Percentiles rank a stretch among this genome's conserved stretches.
Evolutionary conservation across 1,139 yeast genomes (phyloP).

Genomic region (Eremothecium coryli): DNA sequence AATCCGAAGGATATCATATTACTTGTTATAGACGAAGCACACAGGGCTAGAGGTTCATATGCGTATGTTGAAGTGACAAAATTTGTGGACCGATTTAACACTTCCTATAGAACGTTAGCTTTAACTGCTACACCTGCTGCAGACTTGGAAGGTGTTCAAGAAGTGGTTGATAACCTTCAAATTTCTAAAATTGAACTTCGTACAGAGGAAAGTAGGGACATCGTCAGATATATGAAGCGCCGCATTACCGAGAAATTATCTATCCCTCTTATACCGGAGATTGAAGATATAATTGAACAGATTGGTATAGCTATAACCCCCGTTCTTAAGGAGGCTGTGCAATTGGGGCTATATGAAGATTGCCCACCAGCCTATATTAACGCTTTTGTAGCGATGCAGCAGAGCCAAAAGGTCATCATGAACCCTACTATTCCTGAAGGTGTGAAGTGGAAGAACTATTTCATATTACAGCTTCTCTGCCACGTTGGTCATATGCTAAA

Average conservation of each 20-base stretch:
- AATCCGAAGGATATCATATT: constrained; percentile 69
- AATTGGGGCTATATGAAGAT: constrained; percentile 50
- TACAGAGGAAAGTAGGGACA: constrained; percentile 77
- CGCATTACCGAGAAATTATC: constrained; percentile 53
- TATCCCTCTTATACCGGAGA: constrained; percentile 46
- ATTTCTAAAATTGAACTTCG: constrained; percentile 78
- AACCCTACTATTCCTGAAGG: constrained; percentile 55
- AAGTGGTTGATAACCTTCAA: constrained; percentile 59
- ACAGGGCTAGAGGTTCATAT: constrained; percentile 81
- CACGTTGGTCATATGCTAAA: constrained; percentile 68
- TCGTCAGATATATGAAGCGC: constrained; percentile 66
- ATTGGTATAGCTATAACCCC: constrained; percentile 58
- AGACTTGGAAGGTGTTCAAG: constrained; percentile 80
- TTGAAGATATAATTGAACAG: constrained; percentile 42
- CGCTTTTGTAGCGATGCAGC: constrained; percentile 64
- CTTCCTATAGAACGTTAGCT: constrained; percentile 67
- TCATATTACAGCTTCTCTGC: constrained; percentile 51
- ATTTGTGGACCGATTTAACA: constrained; percentile 52
- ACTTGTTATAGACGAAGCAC: constrained; percentile 91
- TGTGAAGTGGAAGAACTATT: constrained; percentile 60
- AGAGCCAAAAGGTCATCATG: constrained; percentile 46
- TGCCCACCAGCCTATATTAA: constrained; percentile 61
- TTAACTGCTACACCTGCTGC: constrained; percentile 95
- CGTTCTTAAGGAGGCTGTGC: constrained; percentile 52
- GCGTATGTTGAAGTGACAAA: constrained; percentile 78